A percentile compares a stretch with the other conserved stretches of the same genome.
phyloP scores from a whole-genome alignment of 2,329 filamentous ascomycete species.

The Fusarium clavum region DNA sequence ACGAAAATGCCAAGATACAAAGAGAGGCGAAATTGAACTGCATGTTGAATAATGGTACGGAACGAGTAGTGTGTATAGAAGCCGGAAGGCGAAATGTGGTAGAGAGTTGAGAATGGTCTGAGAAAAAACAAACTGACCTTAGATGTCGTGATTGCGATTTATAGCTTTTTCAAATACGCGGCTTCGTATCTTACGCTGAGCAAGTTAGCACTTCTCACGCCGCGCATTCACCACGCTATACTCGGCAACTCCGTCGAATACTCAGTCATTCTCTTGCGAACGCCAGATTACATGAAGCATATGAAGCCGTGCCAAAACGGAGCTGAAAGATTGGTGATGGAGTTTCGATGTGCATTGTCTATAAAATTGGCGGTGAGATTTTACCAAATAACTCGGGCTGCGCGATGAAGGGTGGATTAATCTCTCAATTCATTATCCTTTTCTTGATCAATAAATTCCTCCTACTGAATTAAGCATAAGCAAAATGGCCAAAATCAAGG shows the following conservation, averaged over 20 bases:
- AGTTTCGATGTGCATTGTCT: neutral
- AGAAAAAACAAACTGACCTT: neutral
- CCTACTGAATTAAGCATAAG: no score
- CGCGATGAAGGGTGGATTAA: no score
- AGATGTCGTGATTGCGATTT: neutral
- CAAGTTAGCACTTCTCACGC: no score
- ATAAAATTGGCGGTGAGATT: neutral
- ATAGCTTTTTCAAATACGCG: neutral
- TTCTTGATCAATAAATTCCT: neutral
- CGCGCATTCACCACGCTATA: neutral
- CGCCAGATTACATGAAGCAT: neutral
- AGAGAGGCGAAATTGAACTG: neutral
- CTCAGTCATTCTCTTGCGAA: no score
- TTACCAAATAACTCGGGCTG: neutral
- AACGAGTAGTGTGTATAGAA: neutral
- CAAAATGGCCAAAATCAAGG: neutral
- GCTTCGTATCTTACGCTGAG: neutral
- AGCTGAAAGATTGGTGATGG: neutral
- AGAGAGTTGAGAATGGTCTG: no score
- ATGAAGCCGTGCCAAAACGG: neutral
- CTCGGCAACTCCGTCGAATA: neutral
- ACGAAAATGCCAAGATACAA: neutral
- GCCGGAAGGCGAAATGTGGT: neutral
- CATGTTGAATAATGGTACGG: neutral
- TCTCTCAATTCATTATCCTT: rapidly evolving